Percentiles rank a stretch among this genome's conserved stretches.
Evolutionary conservation across 495 filamentous ascomycete species (phyloP).

Genomic region (Xylaria palmicola): DNA sequence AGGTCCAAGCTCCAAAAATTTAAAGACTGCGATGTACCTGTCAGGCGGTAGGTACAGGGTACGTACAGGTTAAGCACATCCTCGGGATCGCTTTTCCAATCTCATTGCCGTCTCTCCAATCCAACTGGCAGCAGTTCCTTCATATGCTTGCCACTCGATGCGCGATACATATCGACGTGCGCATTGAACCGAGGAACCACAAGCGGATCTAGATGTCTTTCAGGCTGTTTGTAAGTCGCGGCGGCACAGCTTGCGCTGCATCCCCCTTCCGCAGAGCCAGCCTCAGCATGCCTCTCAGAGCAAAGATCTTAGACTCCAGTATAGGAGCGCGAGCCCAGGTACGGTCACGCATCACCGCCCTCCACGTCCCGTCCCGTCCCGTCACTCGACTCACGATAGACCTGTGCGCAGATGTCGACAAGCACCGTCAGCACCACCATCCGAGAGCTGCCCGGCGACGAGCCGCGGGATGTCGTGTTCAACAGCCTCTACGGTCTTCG

Average conservation of each 20-base stretch:
- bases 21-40: conserved; percentile 16
- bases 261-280: conserved; percentile 35
- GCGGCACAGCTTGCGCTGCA: conserved; percentile 36
- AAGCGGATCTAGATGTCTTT: conserved; percentile 41
- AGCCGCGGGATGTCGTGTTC: conserved; percentile 91
- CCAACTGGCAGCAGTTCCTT: neutral
- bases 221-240: conserved; percentile 38
- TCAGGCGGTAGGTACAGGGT: neutral
- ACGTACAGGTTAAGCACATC: too few species aligned
- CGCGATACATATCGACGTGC: conserved; percentile 20
- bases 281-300: conserved; percentile 79
- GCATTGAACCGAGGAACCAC: conserved; percentile 21
- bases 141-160: conserved; percentile 15
- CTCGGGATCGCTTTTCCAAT: neutral
- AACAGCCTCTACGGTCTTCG: conserved; percentile 82
- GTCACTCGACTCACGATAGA: neutral
- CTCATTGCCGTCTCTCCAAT: neutral
- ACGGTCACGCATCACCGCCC: conserved; percentile 9
- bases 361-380: too few species aligned
- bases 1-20: conserved; percentile 19
- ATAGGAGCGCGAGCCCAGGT: conserved; percentile 54
- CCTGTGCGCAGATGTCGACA: conserved; percentile 56
- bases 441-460: conserved; percentile 63
- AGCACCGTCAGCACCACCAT: conserved; percentile 27
- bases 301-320: conserved; percentile 69